Base-by-base conservation (phyloP, 2,329 filamentous ascomycete genomes). In the Epichloe coenophiala region DNA sequence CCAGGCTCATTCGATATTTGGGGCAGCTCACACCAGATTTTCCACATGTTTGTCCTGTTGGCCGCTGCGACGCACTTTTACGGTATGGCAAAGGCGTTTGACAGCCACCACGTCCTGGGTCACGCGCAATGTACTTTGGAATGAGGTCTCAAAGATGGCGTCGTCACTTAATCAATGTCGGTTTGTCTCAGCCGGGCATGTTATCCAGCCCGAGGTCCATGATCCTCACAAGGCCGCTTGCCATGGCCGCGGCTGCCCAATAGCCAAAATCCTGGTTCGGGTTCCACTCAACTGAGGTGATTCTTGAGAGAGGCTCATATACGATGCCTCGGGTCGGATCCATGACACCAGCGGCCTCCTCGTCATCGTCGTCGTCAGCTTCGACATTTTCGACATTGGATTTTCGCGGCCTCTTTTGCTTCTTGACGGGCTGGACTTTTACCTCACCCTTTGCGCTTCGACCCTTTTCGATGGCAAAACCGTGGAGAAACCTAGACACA, bases 21-120 rank as follows among this genome's bases (percentile, higher is more conserved):
- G 78, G 91, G 93, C 38, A 89, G 83, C 63, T 95, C 88, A 19
- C 93, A 98, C 67, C 93, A 98, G 69, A 85, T 98, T 56, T 98
- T 98, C 66, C 93, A 98, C 70, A 72, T 95, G 39, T 76, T 93
- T 56, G 90, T 98, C 31, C 73, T 97, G 13, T 66, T 89, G 54
- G 93, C 93, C 0, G 91, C 88, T 0, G 76, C 78, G 1, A 78
- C 84, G 23, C 93, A 98, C 71, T 71, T 97, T 53, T 82, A 81
- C 48, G 90, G 87, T 47, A 76, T 97, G 68, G 64, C 86, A 33
- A 84, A 81, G 66, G 90, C 90, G 4, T 95, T 96, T 68, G 87
- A 95, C 67, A 84, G 86, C 63, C 82, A 88, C 61, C 89, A 95
- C 66, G 77, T 74, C 51, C 67, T 74, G 38, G 68, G 74, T 63